These are phyloP conservation scores for Pseudogymnoascus sp. DNA, from an alignment of 2,329 filamentous ascomycete genomes.

Conservation along the genomic window DNA sequence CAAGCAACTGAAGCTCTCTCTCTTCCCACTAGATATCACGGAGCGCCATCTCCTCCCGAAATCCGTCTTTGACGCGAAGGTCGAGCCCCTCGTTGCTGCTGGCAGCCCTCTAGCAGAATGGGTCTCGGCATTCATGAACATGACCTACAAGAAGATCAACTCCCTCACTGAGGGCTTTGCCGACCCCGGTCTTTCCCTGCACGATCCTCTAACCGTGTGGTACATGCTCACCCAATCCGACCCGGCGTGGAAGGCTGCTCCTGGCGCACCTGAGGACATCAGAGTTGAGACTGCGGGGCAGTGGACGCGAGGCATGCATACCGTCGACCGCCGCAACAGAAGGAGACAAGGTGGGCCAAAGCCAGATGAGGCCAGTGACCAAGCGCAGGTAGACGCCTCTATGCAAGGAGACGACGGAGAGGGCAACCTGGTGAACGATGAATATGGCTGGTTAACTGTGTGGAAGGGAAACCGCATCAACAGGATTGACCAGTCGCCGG, in stretches of 20 bases:
- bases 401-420: conserved; percentile 35
- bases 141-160: conserved; percentile 62
- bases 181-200: conserved; percentile 57
- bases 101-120: conserved; percentile 69
- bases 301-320: conserved; percentile 89
- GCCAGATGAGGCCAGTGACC: conserved; percentile 27
- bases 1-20: conserved; percentile 55
- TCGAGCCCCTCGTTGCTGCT: conserved; percentile 47
- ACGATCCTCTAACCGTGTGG: conserved; percentile 74
- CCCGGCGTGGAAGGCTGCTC: conserved; percentile 49
- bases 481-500: conserved; percentile 64
- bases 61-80: conserved; percentile 48
- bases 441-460: conserved; percentile 66
- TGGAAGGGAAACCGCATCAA: conserved; percentile 72
- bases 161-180: conserved; percentile 50
- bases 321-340: conserved; percentile 65
- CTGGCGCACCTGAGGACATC: conserved; percentile 64
- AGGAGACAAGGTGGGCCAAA: conserved; percentile 42
- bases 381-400: conserved; percentile 25
- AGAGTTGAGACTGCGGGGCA: conserved; percentile 84
- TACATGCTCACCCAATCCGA: conserved; percentile 60
- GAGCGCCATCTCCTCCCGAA: conserved; percentile 58
- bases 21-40: conserved; percentile 74
- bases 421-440: conserved; percentile 59
- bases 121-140: conserved; percentile 64